Percentiles rank a stretch among this genome's conserved stretches.
These are phyloP conservation scores for Lepidium campestre DNA, from an alignment of 441 rosid species.

Conservation along the genomic window DNA sequence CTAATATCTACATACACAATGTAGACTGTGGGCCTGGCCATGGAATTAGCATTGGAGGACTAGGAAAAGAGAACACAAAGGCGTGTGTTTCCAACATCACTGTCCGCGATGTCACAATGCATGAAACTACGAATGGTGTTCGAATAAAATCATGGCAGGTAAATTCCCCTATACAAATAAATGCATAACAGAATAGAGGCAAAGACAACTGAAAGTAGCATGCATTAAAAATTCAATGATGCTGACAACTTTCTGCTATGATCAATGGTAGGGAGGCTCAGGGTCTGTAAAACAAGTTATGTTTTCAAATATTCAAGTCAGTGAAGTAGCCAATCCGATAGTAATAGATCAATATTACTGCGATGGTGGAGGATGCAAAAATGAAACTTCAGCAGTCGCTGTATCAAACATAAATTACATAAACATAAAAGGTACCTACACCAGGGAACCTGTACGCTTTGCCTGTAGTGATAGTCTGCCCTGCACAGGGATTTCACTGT, in stretches of 20 bases:
- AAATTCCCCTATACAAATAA: not conserved
- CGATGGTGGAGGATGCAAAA: constrained; percentile 50
- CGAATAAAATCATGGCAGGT: constrained; percentile 98
- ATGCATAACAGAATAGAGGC: not conserved
- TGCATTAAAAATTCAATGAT: constrained; percentile 13
- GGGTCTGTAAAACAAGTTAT: constrained; percentile 64
- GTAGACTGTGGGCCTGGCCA: constrained; percentile 91
- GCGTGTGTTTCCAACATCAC: constrained; percentile 85
- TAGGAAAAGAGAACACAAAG: constrained; percentile 57
- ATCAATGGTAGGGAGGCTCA: constrained; percentile 63
- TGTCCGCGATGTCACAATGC: constrained; percentile 61
- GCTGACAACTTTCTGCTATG: not conserved
- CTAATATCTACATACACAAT: constrained; percentile 56
- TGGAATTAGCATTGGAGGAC: constrained; percentile 85
- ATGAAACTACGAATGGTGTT: constrained; percentile 64
- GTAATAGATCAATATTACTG: constrained; percentile 88
- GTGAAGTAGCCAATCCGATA: constrained; percentile 62
- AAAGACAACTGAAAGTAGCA: not conserved
- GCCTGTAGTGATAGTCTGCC: constrained; percentile 84
- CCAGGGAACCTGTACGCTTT: constrained; percentile 48
- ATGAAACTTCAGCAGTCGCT: constrained; percentile 68
- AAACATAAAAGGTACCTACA: constrained; percentile 76
- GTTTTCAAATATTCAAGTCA: constrained; percentile 80
- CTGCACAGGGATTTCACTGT: constrained; percentile 56
- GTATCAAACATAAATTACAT: constrained; percentile 59